Evolutionary conservation across 1,284 basidiomycete species (phyloP), one percentile per base, ranked within the genome.

Genomic region (Serendipita sp.): DNA sequence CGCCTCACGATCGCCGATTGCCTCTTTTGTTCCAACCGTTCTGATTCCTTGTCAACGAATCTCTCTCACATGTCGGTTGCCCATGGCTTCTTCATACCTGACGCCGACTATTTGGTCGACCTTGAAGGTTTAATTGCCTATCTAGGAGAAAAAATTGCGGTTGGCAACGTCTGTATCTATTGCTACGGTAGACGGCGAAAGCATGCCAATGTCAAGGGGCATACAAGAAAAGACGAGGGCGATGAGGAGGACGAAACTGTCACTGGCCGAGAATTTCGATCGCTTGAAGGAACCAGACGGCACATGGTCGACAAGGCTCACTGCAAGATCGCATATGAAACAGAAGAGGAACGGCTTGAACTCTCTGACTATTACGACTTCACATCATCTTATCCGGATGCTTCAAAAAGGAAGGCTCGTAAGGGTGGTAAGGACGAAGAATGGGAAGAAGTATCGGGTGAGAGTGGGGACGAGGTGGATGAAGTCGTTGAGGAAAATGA

Each of bases 1-100:
- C 80, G 80, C 3, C 76, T 91, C 35, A 80, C 83, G 3, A 73
- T 82, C 6, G 74, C 77, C 13, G 77, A 87, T 61, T 97, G 93
- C 72, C 85, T 99, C 61, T 99, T 99, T 78, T 99, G 96, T 75
- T 66, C 81, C 12, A 69, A 76, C 47, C 68, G 75, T 12, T 79
- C 82, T 8, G 42, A 76, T 0, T 76, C 82, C 1, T 73, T 93
- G 38, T 78, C 84, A 3, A 79, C 78, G 4, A 93, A 88, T 68
- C 78, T 96, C 22, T 75, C 79, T 0, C 96, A 99, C 78, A 99
- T 99, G 96, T 83, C 86, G 38, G 73, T 74, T 49, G 74, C 74
- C 0, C 96, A 99, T 74, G 93, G 93, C 30, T 99, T 99, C 80
- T 98, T 96, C 78, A 80, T 99, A 65, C 96, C 96, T 50, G 95